Evolutionary conservation across 805 yeast genomes (phyloP).

Genomic region (Zygoascus tannicola): DNA sequence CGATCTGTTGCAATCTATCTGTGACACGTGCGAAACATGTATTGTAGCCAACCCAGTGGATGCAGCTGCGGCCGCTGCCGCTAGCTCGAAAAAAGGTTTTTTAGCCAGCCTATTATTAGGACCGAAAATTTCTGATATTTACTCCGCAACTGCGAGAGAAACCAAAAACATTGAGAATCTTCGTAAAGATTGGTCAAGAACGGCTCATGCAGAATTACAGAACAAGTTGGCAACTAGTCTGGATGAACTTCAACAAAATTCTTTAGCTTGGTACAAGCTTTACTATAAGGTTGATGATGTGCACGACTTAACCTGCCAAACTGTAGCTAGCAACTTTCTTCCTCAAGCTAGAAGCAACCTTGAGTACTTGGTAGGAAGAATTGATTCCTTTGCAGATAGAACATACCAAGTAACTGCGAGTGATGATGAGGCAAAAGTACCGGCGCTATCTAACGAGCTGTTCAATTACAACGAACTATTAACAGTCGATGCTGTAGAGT

Average conservation of each 20-base stretch:
- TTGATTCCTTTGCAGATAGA: constrained; percentile 14
- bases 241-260: constrained; percentile 10
- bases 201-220: constrained; percentile 33
- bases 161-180: constrained; percentile 12
- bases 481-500: constrained; percentile 8
- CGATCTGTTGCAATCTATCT: constrained; percentile 19
- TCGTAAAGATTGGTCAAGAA: constrained; percentile 26
- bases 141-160: constrained; percentile 10
- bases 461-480: background rate
- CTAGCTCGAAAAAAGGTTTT: background rate
- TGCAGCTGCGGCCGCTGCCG: background rate
- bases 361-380: constrained; percentile 27
- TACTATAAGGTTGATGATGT: constrained; percentile 31
- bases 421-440: constrained; percentile 7
- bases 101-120: background rate
- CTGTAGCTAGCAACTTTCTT: constrained; percentile 17
- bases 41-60: constrained; percentile 8
- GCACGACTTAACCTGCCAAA: constrained; percentile 17
- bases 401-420: constrained; percentile 1
- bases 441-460: constrained; percentile 6
- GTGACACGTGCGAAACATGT: constrained; percentile 23
- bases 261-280: constrained; percentile 31
- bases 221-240: constrained; percentile 22
- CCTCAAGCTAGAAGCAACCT: constrained; percentile 23
- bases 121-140: constrained; percentile 4